Evolutionary conservation across 345 rosid genomes (phyloP).

Genomic region (Iberis pinnata): DNA sequence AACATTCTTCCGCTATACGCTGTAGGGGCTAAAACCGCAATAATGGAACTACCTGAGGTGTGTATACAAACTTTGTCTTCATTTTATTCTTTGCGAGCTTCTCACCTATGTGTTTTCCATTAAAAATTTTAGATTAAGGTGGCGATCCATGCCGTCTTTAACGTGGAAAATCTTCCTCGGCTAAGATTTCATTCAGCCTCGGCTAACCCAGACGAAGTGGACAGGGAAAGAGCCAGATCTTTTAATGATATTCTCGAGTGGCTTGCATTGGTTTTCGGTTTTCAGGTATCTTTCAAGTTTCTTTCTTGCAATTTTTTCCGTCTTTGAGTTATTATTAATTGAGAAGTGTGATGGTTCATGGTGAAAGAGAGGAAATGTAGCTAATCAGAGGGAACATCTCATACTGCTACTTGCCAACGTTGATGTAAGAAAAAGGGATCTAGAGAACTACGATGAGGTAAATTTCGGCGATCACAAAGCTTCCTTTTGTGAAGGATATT

Average conservation of each 20-base stretch:
- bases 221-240: slow-evolving; percentile 40
- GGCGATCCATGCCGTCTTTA: slow-evolving; percentile 55
- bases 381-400: slow-evolving; percentile 97
- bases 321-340: no score
- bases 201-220: slow-evolving; percentile 25
- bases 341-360: no score
- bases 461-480: not conserved
- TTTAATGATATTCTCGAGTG: slow-evolving; percentile 73
- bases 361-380: slow-evolving; percentile 93
- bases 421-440: slow-evolving; percentile 48
- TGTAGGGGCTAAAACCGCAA: slow-evolving; percentile 53
- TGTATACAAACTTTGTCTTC: slow-evolving; percentile 1
- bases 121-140: slow-evolving; percentile 63
- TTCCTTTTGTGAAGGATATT: slow-evolving; percentile 17
- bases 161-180: slow-evolving; percentile 59
- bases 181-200: slow-evolving; percentile 25
- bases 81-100: slow-evolving; percentile 9
- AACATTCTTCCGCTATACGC: slow-evolving; percentile 83
- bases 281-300: slow-evolving; percentile 61
- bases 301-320: slow-evolving; percentile 7
- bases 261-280: slow-evolving; percentile 87
- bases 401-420: slow-evolving; percentile 85
- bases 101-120: slow-evolving; percentile 13
- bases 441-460: slow-evolving; percentile 44
- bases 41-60: slow-evolving; percentile 93